A percentile compares a stretch with the other conserved stretches of the same genome.
phyloP scores from a whole-genome alignment of 345 rosid genomes.

The Rubroshorea leprosula region DNA sequence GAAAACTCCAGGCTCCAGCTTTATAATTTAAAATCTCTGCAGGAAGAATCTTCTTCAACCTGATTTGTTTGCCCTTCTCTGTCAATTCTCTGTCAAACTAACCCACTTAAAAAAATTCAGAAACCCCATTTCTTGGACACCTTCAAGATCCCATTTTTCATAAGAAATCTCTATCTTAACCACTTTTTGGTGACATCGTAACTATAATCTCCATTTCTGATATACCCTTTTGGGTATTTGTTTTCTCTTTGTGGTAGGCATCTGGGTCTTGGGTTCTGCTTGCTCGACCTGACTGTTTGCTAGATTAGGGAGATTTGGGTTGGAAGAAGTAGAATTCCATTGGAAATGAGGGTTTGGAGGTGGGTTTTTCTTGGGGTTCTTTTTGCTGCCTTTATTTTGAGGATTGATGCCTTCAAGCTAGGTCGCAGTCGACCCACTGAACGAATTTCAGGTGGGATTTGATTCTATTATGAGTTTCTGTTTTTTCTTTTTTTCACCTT shows the following conservation, averaged over 20 bases:
- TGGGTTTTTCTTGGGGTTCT: constrained; percentile 44
- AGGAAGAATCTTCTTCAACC: constrained; percentile 9
- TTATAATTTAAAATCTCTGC: neutral
- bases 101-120: neutral
- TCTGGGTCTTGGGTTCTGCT: constrained; percentile 11
- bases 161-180: constrained; percentile 26
- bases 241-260: constrained; percentile 9
- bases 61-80: constrained; percentile 25
- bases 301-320: constrained; percentile 11
- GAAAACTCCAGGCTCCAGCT: neutral
- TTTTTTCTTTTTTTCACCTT: neutral
- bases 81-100: constrained; percentile 19
- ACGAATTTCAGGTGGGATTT: constrained; percentile 72
- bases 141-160: constrained; percentile 16
- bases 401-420: constrained; percentile 46
- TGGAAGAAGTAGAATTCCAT: neutral
- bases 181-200: constrained; percentile 36
- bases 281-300: constrained; percentile 7
- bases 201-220: constrained; percentile 9
- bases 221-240: constrained; percentile 1
- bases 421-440: constrained; percentile 75
- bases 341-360: constrained; percentile 48
- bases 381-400: constrained; percentile 29
- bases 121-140: constrained; percentile 14
- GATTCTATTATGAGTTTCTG: neutral